A percentile compares a stretch with the other conserved stretches of the same genome.
Conservation (phyloP, 2,329 filamentous ascomycete species). For the Fusarium begoniae region DNA sequence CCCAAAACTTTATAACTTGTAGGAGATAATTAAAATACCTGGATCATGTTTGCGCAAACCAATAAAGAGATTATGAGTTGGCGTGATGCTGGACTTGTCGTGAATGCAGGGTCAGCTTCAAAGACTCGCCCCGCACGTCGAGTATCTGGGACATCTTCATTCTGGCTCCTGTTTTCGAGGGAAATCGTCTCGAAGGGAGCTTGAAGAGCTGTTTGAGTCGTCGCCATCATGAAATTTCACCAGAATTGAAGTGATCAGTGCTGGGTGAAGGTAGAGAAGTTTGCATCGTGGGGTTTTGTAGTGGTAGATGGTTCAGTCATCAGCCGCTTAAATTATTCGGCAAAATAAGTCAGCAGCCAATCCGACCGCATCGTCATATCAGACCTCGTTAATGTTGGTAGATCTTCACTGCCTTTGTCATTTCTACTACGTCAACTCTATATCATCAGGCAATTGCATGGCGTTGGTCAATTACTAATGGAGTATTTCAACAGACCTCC, state of each 20-base stretch:
- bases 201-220: not conserved
- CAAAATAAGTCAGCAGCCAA: not conserved
- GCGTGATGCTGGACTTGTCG: not conserved
- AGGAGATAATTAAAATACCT: not conserved
- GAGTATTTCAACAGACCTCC: not conserved
- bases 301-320: too few species aligned
- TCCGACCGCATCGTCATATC: not conserved
- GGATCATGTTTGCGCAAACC: constrained; percentile 12
- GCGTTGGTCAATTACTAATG: not conserved
- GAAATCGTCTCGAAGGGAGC: not conserved
- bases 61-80: constrained; percentile 3
- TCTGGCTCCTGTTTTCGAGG: not conserved
- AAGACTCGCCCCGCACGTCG: not conserved
- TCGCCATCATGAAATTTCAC: not conserved
- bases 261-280: not conserved
- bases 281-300: not conserved
- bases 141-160: not conserved
- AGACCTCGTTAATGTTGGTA: not conserved
- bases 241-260: fast-evolving
- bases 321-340: constrained; percentile 9
- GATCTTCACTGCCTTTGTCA: not conserved
- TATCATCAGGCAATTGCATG: not conserved
- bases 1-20: fast-evolving
- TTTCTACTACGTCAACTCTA: not conserved
- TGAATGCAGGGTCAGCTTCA: constrained; percentile 9